phyloP scores from a whole-genome alignment of 352 stramenopile species.

The Globisporangium lucens region DNA sequence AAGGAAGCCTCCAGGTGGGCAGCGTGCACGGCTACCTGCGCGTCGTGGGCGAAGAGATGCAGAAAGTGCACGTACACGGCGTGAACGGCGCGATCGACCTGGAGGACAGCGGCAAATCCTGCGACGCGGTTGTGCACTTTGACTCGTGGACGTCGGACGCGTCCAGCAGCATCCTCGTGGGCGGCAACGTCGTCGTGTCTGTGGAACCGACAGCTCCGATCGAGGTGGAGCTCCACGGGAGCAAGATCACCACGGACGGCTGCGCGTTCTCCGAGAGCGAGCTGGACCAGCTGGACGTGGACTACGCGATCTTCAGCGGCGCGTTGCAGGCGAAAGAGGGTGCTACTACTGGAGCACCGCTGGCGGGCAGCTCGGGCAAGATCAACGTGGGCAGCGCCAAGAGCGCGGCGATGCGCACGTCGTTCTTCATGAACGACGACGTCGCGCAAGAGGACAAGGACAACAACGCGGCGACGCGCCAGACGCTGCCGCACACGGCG shows the following conservation, averaged over 20 bases:
- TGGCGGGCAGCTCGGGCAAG: constrained; percentile 43
- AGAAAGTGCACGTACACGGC: constrained; percentile 50
- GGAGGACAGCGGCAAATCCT: constrained; percentile 59
- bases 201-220: constrained; percentile 55
- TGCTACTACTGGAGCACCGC: neutral
- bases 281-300: constrained; percentile 68
- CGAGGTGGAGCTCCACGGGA: constrained; percentile 65
- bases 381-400: constrained; percentile 76
- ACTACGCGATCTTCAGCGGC: constrained; percentile 72
- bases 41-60: constrained; percentile 44
- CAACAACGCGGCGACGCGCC: neutral
- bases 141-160: constrained; percentile 55
- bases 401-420: constrained; percentile 66
- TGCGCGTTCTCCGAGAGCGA: constrained; percentile 48
- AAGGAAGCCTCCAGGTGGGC: constrained; percentile 39
- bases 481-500: constrained; percentile 2
- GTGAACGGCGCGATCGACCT: constrained; percentile 70
- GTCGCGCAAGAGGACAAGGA: neutral
- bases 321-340: constrained; percentile 25
- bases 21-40: constrained; percentile 74
- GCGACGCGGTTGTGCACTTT: constrained; percentile 63
- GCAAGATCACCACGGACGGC: constrained; percentile 34
- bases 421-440: constrained; percentile 62
- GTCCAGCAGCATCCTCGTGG: constrained; percentile 62
- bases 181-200: constrained; percentile 57